These are phyloP conservation scores for Aspergillus aculeatinus DNA, from an alignment of 2,329 filamentous ascomycete genomes.

Conservation along the genomic window DNA sequence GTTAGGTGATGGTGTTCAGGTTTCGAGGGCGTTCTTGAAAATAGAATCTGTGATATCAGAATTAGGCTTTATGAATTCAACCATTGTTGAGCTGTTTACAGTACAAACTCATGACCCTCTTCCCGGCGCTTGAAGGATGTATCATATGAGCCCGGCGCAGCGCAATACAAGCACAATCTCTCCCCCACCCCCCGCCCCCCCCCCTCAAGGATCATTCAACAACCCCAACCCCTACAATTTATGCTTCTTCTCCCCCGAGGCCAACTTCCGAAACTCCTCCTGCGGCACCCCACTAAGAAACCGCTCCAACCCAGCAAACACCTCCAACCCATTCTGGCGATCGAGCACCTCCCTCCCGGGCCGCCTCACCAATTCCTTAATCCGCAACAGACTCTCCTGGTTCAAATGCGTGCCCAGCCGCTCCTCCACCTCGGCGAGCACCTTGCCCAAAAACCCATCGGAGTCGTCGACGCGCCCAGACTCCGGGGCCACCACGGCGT, in stretches of 20 bases:
- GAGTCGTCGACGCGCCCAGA: slow-evolving; percentile 60
- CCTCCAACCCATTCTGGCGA: slow-evolving; percentile 75
- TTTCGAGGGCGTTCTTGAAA: not conserved
- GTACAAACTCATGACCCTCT: not conserved
- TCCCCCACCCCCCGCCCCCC: no score
- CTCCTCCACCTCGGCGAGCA: slow-evolving; percentile 78
- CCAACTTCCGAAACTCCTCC: slow-evolving; percentile 82
- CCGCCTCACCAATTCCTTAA: slow-evolving; percentile 78
- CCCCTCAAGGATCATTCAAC: not conserved
- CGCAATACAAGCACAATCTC: not conserved
- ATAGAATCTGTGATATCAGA: not conserved
- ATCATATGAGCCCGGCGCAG: not conserved
- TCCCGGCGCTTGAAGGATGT: not conserved
- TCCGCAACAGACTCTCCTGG: slow-evolving; percentile 72
- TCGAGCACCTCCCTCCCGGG: slow-evolving; percentile 73
- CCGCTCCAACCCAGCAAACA: slow-evolving; percentile 78
- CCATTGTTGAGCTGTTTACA: not conserved
- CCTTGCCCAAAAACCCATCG: slow-evolving; percentile 66
- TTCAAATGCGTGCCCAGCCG: slow-evolving; percentile 76
- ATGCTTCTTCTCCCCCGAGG: slow-evolving; percentile 86
- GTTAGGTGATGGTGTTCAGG: not conserved
- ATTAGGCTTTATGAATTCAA: not conserved
- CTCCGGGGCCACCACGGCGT: slow-evolving; percentile 68
- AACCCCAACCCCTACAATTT: slow-evolving; percentile 65
- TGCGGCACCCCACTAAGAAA: slow-evolving; percentile 81